A percentile compares a stretch with the other conserved stretches of the same genome.
Conservation (phyloP, 2,329 filamentous ascomycete genomes). For the Xylaria arbuscula region DNA sequence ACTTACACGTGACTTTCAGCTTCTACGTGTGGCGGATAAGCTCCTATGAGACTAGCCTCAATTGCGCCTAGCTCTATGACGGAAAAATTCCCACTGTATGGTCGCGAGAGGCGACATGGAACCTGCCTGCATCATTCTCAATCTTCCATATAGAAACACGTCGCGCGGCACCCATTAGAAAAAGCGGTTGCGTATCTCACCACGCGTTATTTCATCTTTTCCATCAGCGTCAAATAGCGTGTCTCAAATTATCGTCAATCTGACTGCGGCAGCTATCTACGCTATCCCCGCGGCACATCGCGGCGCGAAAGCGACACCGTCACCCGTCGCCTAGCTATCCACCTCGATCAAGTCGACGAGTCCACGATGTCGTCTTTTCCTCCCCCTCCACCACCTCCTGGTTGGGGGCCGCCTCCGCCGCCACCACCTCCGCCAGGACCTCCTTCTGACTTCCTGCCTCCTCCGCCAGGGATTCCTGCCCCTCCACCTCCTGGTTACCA, state of each 20-base stretch:
- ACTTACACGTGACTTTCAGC: conserved; percentile 14
- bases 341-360: conserved; percentile 38
- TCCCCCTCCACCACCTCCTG: conserved; percentile 68
- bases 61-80: conserved; percentile 22
- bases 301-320: conserved; percentile 50
- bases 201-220: conserved; percentile 30
- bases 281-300: conserved; percentile 48
- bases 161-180: conserved; percentile 38
- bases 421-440: conserved; percentile 68
- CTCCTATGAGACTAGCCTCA: conserved; percentile 18
- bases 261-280: conserved; percentile 41
- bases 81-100: conserved; percentile 45
- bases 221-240: neutral
- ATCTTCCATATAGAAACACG: conserved; percentile 33
- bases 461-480: conserved; percentile 66
- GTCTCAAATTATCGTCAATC: conserved; percentile 13
- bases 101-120: conserved; percentile 38
- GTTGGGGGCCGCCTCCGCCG: conserved; percentile 63
- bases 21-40: conserved; percentile 5
- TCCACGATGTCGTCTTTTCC: conserved; percentile 62
- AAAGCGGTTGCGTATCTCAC: conserved; percentile 38
- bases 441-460: conserved; percentile 66
- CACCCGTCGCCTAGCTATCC: conserved; percentile 42
- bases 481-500: conserved; percentile 89
- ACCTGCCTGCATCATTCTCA: conserved; percentile 35